Evolutionary conservation across 805 yeast genomes (phyloP), one percentile per base, ranked within the genome.

Genomic region (Wickerhamiella slavikovae): DNA sequence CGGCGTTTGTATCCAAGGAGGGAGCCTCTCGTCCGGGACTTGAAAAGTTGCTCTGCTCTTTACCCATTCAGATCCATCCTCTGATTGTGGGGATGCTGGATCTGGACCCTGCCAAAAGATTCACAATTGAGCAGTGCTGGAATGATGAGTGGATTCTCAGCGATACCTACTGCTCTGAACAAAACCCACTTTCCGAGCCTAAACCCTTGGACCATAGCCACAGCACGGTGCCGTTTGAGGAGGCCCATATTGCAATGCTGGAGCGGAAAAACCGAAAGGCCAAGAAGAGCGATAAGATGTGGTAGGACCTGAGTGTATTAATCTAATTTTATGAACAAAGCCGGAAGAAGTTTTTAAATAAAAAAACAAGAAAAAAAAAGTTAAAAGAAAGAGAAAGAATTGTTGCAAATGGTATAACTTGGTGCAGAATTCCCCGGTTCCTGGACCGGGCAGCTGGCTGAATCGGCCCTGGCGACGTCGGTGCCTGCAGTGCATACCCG

Each of bases 171-270:
- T 83, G 96, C 52, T 63, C 76, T 3, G 64, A 44, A 11, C n/a
- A n/a, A n/a, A n/a, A n/a, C n/a, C n/a, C n/a, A n/a, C 37, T 35
- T 22, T 39, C 31, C 11, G 34, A 32, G 24, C 40, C 40, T 11
- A 46, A 54, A 10, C 33, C 56, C 23, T 50, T 56, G 29, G 71
- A 69, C 43, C 96, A 83, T 47, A 62, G 62, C 20, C 96, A 83
- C 48, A 79, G 94, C 2, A 68, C 67, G 39, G 95, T 83, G 29
- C 93, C 82, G 41, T 93, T 78, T 48, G 71, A 79, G 35, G 92
- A 79, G 42, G 96, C 96, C 0, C 96, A 83, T 50, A 83, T 83
- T 54, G 93, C 95, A 8, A 74, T 83, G 35, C 63, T 83, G 39
- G 95, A 83, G 47, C 77, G 71, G 59, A 77, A 71, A 47, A 52